Evolutionary conservation across 108 stramenopile species (phyloP), one percentile per base, ranked within the genome.

Genomic region (Cyclostephanos tholiformis): DNA sequence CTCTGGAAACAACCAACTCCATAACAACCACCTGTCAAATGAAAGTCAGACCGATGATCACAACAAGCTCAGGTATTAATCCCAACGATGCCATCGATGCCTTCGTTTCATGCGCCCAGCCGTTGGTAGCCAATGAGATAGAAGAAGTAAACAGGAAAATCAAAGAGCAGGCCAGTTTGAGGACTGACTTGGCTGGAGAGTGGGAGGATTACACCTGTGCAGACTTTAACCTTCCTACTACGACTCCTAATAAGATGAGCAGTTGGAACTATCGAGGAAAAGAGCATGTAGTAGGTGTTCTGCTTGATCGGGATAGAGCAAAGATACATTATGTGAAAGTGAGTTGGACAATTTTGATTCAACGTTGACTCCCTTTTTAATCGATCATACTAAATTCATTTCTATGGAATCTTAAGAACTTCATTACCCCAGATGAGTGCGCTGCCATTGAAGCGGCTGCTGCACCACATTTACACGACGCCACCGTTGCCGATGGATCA

Each of bases 371-470:
- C 26, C 29, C 14, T 16, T 1, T 30, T 11, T 16, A 27, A 22
- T 56, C 12, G 10, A 32, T 17, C 30, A 0, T 17, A 27, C 53
- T 30, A 35, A 6, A 14, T 32, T 58, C 27, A 58, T 32, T 27
- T 58, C 1, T 58, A 14, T 20, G 29, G 8, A 26, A 2, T 26
- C 13, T 17, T 16, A 35, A 62, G 38, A 79, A 91, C 65, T 97
- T 97, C 68, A 91, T 97, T 51, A 72, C 82, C 1, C 69, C 75
- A 2, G 93, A 95, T 48, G 96, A 97, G 73, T 97, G 96, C 69
- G 69, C 67, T 2, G 91, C 88, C 19, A 84, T 97, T 49, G 74
- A 87, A 61, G 79, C 75, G 1, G 84, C 82, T 22, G 91, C 89
- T 22, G 62, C 65, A 41, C 80, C 79, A n/a, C 69, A 53, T 1